phyloP scores from a whole-genome alignment of 371 early-diverging fungal genomes.

The Mucor mucedo region DNA sequence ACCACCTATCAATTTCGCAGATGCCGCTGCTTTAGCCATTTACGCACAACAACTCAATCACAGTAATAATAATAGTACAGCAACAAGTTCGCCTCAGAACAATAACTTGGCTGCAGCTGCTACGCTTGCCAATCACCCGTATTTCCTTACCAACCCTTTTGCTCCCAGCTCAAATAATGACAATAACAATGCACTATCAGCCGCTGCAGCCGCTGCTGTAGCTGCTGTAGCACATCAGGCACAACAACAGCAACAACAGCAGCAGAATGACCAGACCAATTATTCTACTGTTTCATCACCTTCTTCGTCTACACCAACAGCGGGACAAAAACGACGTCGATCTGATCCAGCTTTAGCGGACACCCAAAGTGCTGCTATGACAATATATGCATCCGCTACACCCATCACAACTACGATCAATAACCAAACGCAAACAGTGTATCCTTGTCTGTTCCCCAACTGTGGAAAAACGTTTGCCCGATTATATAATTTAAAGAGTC shows the following conservation, averaged over 20 bases:
- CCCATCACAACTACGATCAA: slow-evolving; percentile 57
- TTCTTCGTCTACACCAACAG: slow-evolving; percentile 3
- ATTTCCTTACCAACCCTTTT: slow-evolving; percentile 18
- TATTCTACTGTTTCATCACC: background rate
- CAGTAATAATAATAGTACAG: slow-evolving; percentile 15
- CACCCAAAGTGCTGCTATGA: slow-evolving; percentile 55
- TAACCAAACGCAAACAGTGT: slow-evolving; percentile 56
- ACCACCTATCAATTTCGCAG: slow-evolving; percentile 40
- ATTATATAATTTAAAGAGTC: slow-evolving; percentile 81
- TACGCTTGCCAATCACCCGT: slow-evolving; percentile 31
- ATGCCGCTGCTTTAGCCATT: slow-evolving; percentile 49
- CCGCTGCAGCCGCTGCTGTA: slow-evolving; percentile 33
- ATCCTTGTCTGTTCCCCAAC: slow-evolving; percentile 69
- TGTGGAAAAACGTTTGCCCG: slow-evolving; percentile 81
- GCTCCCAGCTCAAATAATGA: slow-evolving; percentile 25
- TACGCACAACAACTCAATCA: slow-evolving; percentile 48
- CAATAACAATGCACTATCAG: slow-evolving; percentile 16
- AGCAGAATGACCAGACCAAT: background rate
- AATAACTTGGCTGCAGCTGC: slow-evolving; percentile 2
- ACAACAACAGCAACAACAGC: slow-evolving; percentile 2
- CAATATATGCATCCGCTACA: slow-evolving; percentile 53
- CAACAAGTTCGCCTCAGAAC: background rate
- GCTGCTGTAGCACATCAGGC: slow-evolving; percentile 16
- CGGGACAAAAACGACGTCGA: slow-evolving; percentile 43
- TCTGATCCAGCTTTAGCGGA: slow-evolving; percentile 54